phyloP scores from a whole-genome alignment of 768 basidiomycete species.

The Lactifluus hygrophoroides region DNA sequence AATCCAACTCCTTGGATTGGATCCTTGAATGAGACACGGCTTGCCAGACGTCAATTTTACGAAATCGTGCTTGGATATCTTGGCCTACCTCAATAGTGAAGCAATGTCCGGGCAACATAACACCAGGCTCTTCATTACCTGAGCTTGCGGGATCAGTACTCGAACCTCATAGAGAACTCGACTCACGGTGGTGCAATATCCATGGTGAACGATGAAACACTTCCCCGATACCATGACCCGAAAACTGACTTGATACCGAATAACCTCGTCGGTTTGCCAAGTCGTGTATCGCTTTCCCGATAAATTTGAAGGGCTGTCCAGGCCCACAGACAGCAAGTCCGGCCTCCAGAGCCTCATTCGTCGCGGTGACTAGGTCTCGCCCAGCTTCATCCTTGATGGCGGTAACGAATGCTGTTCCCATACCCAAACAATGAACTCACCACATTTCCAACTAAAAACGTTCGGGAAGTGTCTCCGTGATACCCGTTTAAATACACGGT shows the following conservation, averaged over 20 bases:
- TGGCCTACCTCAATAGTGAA: constrained; percentile 80
- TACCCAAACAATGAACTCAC: constrained; percentile 33
- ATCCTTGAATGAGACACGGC: constrained; percentile 75
- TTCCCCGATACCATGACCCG: constrained; percentile 82
- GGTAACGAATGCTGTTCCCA: neutral
- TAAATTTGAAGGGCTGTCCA: constrained; percentile 54
- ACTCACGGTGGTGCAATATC: constrained; percentile 70
- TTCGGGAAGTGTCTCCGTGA: constrained; percentile 85
- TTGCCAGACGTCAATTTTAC: constrained; percentile 24
- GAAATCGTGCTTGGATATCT: neutral
- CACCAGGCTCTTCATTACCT: constrained; percentile 79
- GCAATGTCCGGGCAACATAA: constrained; percentile 79
- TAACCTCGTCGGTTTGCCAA: constrained; percentile 38
- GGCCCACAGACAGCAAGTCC: constrained; percentile 74
- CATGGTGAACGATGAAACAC: constrained; percentile 77
- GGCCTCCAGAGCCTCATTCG: constrained; percentile 54
- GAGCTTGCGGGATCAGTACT: constrained; percentile 1
- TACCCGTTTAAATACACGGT: constrained; percentile 78
- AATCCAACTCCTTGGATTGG: constrained; percentile 57
- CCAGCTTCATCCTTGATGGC: constrained; percentile 57
- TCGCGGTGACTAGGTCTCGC: constrained; percentile 50
- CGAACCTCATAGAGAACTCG: neutral
- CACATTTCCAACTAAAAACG: constrained; percentile 73
- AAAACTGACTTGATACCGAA: constrained; percentile 62
- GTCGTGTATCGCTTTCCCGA: constrained; percentile 62